A percentile compares a stretch with the other conserved stretches of the same genome.
These are phyloP conservation scores for Hemileccinum rubropunctum DNA, from an alignment of 768 basidiomycete species.

Conservation along the genomic window DNA sequence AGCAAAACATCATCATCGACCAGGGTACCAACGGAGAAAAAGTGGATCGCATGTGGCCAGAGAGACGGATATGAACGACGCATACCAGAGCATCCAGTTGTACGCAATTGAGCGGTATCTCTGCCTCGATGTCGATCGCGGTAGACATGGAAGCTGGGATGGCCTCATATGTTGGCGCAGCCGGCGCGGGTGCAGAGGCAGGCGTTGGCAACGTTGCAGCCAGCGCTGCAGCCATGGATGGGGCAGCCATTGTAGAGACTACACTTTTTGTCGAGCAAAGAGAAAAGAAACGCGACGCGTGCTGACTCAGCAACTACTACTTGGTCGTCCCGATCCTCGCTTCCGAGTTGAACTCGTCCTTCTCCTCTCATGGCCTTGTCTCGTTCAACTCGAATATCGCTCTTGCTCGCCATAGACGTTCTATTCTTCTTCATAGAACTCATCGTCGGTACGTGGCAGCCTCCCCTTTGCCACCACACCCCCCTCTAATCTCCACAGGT, in stretches of 20 bases:
- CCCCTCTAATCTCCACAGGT: slow-evolving; percentile 43
- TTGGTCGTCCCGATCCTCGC: too few relatives aligned
- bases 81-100: slow-evolving; percentile 87
- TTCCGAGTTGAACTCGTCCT: background rate
- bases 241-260: slow-evolving; percentile 50
- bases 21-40: background rate
- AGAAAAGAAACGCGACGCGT: background rate
- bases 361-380: slow-evolving; percentile 40
- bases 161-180: slow-evolving; percentile 72
- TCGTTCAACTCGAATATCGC: slow-evolving; percentile 68
- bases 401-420: slow-evolving; percentile 82
- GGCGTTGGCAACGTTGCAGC: slow-evolving; percentile 77
- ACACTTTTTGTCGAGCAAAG: background rate
- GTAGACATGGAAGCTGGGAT: slow-evolving; percentile 93
- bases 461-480: slow-evolving; percentile 9
- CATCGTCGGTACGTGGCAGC: slow-evolving; percentile 55
- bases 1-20: slow-evolving; percentile 7
- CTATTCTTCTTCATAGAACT: slow-evolving; percentile 87
- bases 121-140: slow-evolving; percentile 90
- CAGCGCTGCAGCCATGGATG: slow-evolving; percentile 91
- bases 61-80: slow-evolving; percentile 8
- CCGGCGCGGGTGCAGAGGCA: slow-evolving; percentile 55
- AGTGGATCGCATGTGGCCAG: slow-evolving; percentile 2
- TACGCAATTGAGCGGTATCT: slow-evolving; percentile 74
- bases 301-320: slow-evolving; percentile 26